Evolutionary conservation across 805 yeast species (phyloP), one percentile per base, ranked within the genome.

Genomic region (Lipomyces mesembrius): DNA sequence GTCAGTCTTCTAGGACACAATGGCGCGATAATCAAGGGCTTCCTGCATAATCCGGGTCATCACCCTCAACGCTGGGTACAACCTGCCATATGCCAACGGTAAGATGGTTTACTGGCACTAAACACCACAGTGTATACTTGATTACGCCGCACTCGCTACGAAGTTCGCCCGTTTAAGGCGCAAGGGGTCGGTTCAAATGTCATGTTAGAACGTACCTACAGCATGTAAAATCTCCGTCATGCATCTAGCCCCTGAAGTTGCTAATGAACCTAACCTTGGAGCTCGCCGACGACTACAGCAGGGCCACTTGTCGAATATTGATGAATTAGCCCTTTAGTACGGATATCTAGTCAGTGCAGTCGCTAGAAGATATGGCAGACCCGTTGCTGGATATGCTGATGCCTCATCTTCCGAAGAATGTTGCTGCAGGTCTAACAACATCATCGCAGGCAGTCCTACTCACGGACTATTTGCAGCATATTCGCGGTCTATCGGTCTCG

Each of bases 381-480:
- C 75, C 74, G n/a, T 62, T 74, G 39, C 60, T 70, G 58, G 74
- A 70, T 49, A 59, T 72, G 6, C 69, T 74, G 11, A 25, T 25
- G 22, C 66, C 59, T 14, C 57, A 69, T 34, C 57, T 72, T 7
- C 65, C 74, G 12, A 62, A 62, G 57, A 59, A 64, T 6, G 34
- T 52, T 25, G 46, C 29, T 37, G 8, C 54, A 34, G 22, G 7
- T 17, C 22, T 39, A 22, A 20, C 37, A 22, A 14, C 37, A 12
- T 27, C 25, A 22, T 17, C 55, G n/a, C 63, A 7, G 59, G n/a
- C 57, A 35, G 46, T 14, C 60, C 52, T 22, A 17, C 60, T 43
- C 17, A 4, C 52, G 12, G 71, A 65, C 20, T 75, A 74, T 57
- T 57, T 75, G 39, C 72, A 66, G 32, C 76, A 72, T 55, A 62